These are phyloP conservation scores for Leptodermis oblonga DNA, from an alignment of 257 asterid species.

Conservation along the genomic window DNA sequence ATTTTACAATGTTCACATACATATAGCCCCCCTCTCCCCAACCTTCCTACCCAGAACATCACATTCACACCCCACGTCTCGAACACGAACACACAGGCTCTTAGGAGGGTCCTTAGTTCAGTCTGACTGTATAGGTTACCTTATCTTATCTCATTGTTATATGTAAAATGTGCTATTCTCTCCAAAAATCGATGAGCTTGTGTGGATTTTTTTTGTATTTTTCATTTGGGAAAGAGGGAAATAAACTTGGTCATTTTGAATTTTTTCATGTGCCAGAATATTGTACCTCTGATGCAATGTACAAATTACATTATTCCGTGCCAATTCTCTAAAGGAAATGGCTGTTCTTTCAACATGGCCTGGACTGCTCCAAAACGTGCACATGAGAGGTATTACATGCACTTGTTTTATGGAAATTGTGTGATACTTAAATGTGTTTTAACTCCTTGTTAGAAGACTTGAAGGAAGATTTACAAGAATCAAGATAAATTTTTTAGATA, in stretches of 20 bases:
- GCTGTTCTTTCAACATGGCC: slow-evolving; percentile 16
- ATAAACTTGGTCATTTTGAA: not conserved
- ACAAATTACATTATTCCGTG: slow-evolving; percentile 13
- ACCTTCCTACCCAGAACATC: not conserved
- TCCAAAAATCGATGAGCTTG: not conserved
- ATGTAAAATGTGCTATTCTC: not conserved
- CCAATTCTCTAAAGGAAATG: slow-evolving; percentile 20
- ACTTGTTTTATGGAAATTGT: not conserved
- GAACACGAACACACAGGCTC: not conserved
- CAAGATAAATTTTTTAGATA: too few species aligned
- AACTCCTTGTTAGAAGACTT: not conserved
- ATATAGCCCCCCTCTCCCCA: not conserved
- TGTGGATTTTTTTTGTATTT: too few species aligned
- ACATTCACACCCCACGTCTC: not conserved
- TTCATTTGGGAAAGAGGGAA: not conserved
- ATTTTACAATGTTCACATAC: not conserved
- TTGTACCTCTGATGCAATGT: slow-evolving; percentile 22
- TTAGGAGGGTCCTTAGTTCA: not conserved
- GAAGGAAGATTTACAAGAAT: not conserved
- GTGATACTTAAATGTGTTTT: not conserved
- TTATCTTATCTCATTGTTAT: not conserved
- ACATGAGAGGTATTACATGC: slow-evolving; percentile 8
- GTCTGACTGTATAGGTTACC: not conserved
- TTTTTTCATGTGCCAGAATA: slow-evolving; percentile 23
- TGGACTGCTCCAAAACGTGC: slow-evolving; percentile 3